Percentiles rank a stretch among this genome's conserved stretches.
These are phyloP conservation scores for Kondoa malvinella DNA, from an alignment of 768 basidiomycete genomes.

Conservation along the genomic window DNA sequence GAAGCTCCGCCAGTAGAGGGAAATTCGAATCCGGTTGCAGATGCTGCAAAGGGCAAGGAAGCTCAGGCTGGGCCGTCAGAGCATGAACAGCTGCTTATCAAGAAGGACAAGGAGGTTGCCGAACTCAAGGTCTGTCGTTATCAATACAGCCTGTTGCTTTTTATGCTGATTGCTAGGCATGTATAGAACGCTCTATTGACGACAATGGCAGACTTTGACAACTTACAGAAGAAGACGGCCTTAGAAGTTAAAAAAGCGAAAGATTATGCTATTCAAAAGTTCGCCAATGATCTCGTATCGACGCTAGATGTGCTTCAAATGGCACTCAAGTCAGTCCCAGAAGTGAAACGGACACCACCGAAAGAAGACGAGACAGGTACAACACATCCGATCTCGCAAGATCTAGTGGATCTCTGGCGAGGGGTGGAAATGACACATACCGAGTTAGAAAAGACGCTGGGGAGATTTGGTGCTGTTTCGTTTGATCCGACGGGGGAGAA, in stretches of 20 bases:
- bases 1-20: constrained; percentile 2
- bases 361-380: constrained; percentile 29
- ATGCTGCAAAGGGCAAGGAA: constrained; percentile 19
- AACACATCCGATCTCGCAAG: constrained; percentile 30
- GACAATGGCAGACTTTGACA: constrained; percentile 76
- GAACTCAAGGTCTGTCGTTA: background rate
- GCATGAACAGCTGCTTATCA: constrained; percentile 24
- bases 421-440: constrained; percentile 89
- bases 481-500: constrained; percentile 81
- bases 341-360: constrained; percentile 25
- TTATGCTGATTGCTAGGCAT: background rate
- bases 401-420: constrained; percentile 41
- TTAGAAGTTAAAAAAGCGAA: constrained; percentile 81
- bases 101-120: constrained; percentile 20
- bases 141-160: too few species aligned
- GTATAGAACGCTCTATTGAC: constrained; percentile 5
- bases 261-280: constrained; percentile 80
- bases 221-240: constrained; percentile 76
- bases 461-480: constrained; percentile 75
- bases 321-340: constrained; percentile 53
- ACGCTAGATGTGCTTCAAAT: constrained; percentile 65
- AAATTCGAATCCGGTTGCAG: constrained; percentile 13
- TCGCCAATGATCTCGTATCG: constrained; percentile 43
- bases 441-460: constrained; percentile 69
- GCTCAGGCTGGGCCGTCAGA: constrained; percentile 19